These are phyloP conservation scores for Pseudocohnilembus persalinus DNA, from an alignment of 169 alveolate genomes.

Conservation along the genomic window DNA sequence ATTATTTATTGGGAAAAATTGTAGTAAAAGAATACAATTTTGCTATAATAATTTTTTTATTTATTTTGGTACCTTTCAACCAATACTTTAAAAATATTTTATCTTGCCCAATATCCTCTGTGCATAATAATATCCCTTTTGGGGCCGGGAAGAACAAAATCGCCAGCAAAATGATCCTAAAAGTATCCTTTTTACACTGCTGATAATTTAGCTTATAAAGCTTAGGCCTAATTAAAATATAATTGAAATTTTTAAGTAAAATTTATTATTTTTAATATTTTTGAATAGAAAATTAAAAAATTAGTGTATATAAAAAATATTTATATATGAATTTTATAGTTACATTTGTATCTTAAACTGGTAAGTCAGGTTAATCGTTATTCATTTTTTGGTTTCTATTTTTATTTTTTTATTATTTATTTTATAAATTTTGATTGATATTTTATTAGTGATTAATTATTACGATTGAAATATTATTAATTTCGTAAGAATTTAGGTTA, in stretches of 20 bases:
- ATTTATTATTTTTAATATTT: too few relatives aligned
- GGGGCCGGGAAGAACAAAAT: conserved; percentile 40
- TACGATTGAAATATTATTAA: too few relatives aligned
- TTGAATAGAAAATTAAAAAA: too few relatives aligned
- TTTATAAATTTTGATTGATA: too few relatives aligned
- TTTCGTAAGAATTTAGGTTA: too few relatives aligned
- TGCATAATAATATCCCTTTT: conserved; percentile 71
- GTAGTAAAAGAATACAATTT: not conserved
- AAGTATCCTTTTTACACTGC: conserved; percentile 62
- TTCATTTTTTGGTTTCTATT: too few relatives aligned
- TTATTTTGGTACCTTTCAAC: conserved; percentile 44
- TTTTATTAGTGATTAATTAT: too few relatives aligned
- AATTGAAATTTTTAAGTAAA: not conserved
- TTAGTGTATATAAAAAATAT: too few relatives aligned
- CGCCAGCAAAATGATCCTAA: conserved; percentile 51
- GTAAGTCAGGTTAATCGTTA: too few relatives aligned
- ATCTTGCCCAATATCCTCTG: conserved; percentile 82
- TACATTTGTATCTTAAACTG: too few relatives aligned
- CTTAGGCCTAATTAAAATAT: not conserved
- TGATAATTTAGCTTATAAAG: not conserved
- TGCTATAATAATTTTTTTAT: conserved; percentile 21
- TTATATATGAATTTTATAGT: too few relatives aligned
- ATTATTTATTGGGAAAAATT: not conserved
- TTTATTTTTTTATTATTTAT: too few relatives aligned
- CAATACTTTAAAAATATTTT: conserved; percentile 49